Evolutionary conservation across 2,329 filamentous ascomycete species (phyloP).

Genomic region (Botrytis hyacinthi): DNA sequence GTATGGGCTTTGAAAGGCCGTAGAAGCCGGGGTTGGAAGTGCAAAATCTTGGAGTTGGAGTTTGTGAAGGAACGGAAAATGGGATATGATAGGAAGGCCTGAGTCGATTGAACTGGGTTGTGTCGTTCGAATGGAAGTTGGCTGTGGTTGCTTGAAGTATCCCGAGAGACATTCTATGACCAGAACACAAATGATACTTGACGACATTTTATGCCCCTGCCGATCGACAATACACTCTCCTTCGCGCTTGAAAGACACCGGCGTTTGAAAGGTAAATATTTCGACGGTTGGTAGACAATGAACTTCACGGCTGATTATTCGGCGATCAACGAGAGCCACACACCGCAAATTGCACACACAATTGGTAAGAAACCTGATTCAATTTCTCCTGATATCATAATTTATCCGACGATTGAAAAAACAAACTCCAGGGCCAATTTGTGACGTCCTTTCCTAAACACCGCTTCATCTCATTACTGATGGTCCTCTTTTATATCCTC

Average conservation of each 20-base stretch:
- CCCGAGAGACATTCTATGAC: not conserved
- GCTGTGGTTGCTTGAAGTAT: not conserved
- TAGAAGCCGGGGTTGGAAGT: not conserved
- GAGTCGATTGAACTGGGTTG: not conserved
- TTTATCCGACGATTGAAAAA: constrained; percentile 5
- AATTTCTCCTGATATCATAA: constrained; percentile 15
- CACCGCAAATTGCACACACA: not conserved
- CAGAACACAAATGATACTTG: not conserved
- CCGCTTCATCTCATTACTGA: constrained; percentile 7
- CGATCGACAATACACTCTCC: not conserved
- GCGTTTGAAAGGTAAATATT: not conserved
- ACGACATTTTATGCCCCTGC: not conserved
- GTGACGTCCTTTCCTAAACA: constrained; percentile 19
- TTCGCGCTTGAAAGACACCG: not conserved
- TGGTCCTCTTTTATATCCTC: not conserved
- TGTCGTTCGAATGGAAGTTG: not conserved
- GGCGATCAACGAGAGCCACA: not conserved
- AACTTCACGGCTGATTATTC: not conserved
- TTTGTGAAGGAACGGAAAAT: not conserved
- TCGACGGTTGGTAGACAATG: not conserved
- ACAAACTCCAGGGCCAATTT: constrained; percentile 19
- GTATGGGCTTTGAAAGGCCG: not conserved
- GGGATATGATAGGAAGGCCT: not conserved
- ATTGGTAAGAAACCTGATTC: not conserved
- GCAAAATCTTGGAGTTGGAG: not conserved